Base-by-base conservation (phyloP, 257 asterid genomes). In the Solanum acaule region DNA sequence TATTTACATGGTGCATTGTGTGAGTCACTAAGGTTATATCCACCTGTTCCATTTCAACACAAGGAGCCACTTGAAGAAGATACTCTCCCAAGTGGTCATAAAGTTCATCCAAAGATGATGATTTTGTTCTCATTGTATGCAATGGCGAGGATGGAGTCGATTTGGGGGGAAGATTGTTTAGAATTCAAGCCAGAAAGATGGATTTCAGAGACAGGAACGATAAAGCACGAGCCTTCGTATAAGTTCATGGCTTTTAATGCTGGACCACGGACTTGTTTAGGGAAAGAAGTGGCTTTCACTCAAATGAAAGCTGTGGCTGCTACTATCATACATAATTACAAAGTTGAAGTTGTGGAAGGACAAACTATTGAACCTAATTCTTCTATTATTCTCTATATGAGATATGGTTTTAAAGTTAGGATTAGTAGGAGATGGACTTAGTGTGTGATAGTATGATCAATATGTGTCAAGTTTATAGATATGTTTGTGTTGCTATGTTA, bases 291-390 rank as follows among this genome's bases (percentile, higher is more conserved):
- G 79, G 94, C 97, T 3, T 91, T 95, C 61, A 93, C 94, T 22
- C 98, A 93, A 84, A 37, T 95, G 92, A 95, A 95, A 49, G 86
- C 89, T 1, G 96, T 92, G 87, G 96, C 96, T 33, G 96, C 95
- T 12, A 92, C 95, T 3, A 91, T 95, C 0, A 67, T 95, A 16
- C 93, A 91, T 84, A 93, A 94, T 84, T 95, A 93, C 15, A 44
- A 89, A 23, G 89, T 94, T 86, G 86, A 92, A 31, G 83, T 93
- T 88, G 92, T 93, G 88, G 40, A 93, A 87, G 96, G 93, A 7
- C 96, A 94, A 82, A 18, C 29, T 10, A 91, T 93, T 52, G 37
- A 0, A 20, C 95, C 98, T 86, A 94, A 93, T 91, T 89, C 89
- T 22, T 95, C 98, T 9, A 90, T 95, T 44, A 93, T 95, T 88